Percentiles rank a stretch among this genome's conserved stretches.
Conservation (phyloP, 2,329 filamentous ascomycete genomes). For the Alternaria sp. region DNA sequence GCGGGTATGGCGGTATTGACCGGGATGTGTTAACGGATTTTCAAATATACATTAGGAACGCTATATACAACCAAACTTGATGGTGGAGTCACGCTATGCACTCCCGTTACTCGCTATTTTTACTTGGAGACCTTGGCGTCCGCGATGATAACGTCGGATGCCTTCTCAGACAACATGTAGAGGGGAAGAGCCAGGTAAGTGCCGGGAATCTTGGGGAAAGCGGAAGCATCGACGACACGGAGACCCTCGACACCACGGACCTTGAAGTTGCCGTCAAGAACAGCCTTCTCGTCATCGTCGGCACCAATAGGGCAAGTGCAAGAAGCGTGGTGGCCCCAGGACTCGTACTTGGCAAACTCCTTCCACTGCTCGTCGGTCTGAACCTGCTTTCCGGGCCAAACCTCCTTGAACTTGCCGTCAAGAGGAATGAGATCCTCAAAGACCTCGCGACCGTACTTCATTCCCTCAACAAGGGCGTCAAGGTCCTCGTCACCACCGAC, state of each 20-base stretch:
- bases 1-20: slow-evolving; percentile 38
- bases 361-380: slow-evolving; percentile 52
- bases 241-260: slow-evolving; percentile 61
- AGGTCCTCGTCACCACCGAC: slow-evolving; percentile 51
- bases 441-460: slow-evolving; percentile 58
- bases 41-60: background rate
- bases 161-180: slow-evolving; percentile 67
- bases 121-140: slow-evolving; percentile 11
- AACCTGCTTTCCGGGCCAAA: slow-evolving; percentile 57
- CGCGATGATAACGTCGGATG: slow-evolving; percentile 62
- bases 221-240: slow-evolving; percentile 54
- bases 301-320: slow-evolving; percentile 65
- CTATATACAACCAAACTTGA: background rate
- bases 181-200: slow-evolving; percentile 59
- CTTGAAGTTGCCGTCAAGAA: slow-evolving; percentile 61
- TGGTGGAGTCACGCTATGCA: background rate
- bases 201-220: slow-evolving; percentile 53
- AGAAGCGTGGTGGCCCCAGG: slow-evolving; percentile 61
- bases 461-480: slow-evolving; percentile 61
- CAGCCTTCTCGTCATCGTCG: slow-evolving; percentile 55
- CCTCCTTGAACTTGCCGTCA: slow-evolving; percentile 54
- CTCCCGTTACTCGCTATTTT: background rate
- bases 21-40: slow-evolving; percentile 35
- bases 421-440: slow-evolving; percentile 50
- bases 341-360: slow-evolving; percentile 32